phyloP scores from a whole-genome alignment of 1,139 yeast genomes.

The Wickerhamomyces sp. region DNA sequence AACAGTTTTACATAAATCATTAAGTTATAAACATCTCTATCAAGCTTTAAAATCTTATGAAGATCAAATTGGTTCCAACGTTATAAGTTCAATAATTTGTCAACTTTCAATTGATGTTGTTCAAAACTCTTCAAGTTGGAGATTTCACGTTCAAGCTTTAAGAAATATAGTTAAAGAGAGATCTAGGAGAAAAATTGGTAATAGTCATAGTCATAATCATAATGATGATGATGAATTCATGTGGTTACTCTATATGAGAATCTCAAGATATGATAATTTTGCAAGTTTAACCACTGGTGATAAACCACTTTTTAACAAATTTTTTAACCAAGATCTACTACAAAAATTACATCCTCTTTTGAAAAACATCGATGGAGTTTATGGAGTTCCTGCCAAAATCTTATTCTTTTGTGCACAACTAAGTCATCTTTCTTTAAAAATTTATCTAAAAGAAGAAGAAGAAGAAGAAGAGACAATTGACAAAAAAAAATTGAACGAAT shows the following conservation, averaged over 20 bases:
- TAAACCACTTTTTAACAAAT: conserved; percentile 7
- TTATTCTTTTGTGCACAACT: conserved; percentile 8
- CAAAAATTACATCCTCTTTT: conserved; percentile 4
- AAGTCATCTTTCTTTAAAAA: conserved; percentile 1
- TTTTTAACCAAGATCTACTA: conserved; percentile 1
- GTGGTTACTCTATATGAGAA: conserved; percentile 9
- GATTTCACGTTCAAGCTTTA: conserved; percentile 9
- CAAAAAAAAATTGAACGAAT: too few species aligned
- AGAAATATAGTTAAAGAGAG: conserved; percentile 8
- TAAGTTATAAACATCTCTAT: conserved; percentile 10
- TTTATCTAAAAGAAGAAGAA: too few species aligned
- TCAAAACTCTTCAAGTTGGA: conserved; percentile 11
- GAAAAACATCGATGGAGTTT: conserved; percentile 6
- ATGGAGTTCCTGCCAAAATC: conserved; percentile 8
- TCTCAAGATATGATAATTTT: conserved; percentile 13
- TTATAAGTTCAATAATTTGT: conserved; percentile 10
- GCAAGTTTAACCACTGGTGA: conserved; percentile 12
- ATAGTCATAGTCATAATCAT: too few species aligned
- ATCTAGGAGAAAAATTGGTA: not conserved
- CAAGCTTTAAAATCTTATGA: conserved; percentile 2
- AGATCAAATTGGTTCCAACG: conserved; percentile 5
- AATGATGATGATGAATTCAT: conserved; percentile 8
- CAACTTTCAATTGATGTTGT: conserved; percentile 11
- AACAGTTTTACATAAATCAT: conserved; percentile 9
- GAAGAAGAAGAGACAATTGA: too few species aligned